Base-by-base conservation (phyloP, 306 rosid species). In the Quercus variabilis region DNA sequence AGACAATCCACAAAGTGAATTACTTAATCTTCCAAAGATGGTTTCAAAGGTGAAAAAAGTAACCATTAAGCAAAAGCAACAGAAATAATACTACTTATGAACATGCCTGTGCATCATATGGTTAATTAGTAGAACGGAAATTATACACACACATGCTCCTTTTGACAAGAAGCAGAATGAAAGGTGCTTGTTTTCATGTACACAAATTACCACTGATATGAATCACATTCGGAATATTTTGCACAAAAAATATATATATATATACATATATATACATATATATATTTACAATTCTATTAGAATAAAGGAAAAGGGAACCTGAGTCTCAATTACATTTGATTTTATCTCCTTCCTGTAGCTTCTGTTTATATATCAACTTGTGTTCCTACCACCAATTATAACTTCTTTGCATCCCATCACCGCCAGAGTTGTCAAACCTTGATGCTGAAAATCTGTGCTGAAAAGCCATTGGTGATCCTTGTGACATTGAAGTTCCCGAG, bases 371-470 rank as follows among this genome's bases (percentile, higher is more conserved):
- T 38, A 73, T 63, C 60, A 63, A 72, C 5, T 15, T 26, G 31
- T 30, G 57, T 43, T 49, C 77, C 90, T 89, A 90, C 90, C 89
- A 85, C 91, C 92, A 59, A 56, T 76, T 78, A 73, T 87, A 74
- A 78, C 64, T 85, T 86, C 87, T 84, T 63, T 90, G 76, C 4
- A 35, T 30, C 54, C 88, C 89, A 71, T 80, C 87, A 19, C 60
- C 65, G 60, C 79, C 72, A 30, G 78, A 74, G 81, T 87, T 80
- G 68, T 79, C 89, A 88, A 85, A 92, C 87, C 93, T 89, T 10
- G 87, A 81, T 5, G 86, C 85, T 52, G 92, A 85, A 76, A 74
- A 86, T 85, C 89, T 75, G 58, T 77, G 86, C 49, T 76, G 83
- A 78, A 38, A 84, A 56, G 72, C 55, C 49, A 25, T 81, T 19